Percentiles rank a stretch among this genome's conserved stretches.
phyloP scores from a whole-genome alignment of 805 yeast species.

The Wickerhamiella cacticola region DNA sequence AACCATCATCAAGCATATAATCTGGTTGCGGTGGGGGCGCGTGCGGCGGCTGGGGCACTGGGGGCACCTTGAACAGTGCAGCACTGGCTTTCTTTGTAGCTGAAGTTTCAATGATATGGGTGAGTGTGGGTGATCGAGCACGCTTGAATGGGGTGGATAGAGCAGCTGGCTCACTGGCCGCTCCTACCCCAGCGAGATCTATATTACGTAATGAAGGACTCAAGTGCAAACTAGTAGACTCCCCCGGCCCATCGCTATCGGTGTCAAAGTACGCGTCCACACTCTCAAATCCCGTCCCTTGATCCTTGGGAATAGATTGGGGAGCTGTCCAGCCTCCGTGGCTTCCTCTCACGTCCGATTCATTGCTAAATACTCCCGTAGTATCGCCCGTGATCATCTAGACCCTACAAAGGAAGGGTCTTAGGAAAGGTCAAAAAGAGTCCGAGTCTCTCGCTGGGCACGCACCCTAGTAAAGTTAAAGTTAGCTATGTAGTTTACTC shows the following conservation, averaged over 20 bases:
- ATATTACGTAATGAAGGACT: background rate
- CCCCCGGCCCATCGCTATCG: background rate
- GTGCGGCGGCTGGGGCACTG: too few relatives aligned
- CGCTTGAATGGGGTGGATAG: background rate
- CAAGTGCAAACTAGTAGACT: background rate
- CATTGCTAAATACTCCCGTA: background rate
- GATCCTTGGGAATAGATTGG: background rate
- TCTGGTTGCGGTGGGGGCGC: background rate
- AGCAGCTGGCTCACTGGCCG: too few relatives aligned
- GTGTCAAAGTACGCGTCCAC: constrained; percentile 2
- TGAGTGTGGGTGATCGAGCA: too few relatives aligned
- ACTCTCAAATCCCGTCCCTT: background rate
- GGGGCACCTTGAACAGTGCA: too few relatives aligned
- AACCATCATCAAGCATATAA: background rate
- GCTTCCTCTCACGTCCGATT: background rate
- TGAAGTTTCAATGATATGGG: too few relatives aligned
- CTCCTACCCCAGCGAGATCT: background rate
- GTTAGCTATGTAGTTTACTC: background rate
- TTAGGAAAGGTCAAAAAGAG: too few relatives aligned
- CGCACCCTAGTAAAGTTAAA: background rate
- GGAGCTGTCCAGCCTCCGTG: constrained; percentile 1
- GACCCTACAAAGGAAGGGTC: too few relatives aligned
- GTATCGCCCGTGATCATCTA: constrained; percentile 1
- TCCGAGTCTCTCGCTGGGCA: too few relatives aligned
- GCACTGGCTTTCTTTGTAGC: too few relatives aligned